Evolutionary conservation across 208 protist genomes (phyloP).

Genomic region (Angomonas desouzai): DNA sequence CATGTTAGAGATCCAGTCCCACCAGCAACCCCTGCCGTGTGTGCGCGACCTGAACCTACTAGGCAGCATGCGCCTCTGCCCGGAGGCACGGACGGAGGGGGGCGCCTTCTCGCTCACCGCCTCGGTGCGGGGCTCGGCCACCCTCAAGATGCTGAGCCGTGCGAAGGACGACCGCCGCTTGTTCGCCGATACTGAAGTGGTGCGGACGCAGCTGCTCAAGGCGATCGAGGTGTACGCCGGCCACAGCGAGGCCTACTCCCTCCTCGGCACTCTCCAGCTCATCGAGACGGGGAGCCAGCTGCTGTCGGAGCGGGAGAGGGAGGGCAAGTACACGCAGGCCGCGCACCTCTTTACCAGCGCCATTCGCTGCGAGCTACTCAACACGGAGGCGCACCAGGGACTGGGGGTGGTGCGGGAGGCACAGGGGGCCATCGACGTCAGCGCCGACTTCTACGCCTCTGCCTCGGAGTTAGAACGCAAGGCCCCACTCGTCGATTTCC

Average conservation of each 20-base stretch:
- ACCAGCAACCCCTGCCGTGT: background rate
- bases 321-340: conserved; percentile 46
- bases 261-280: conserved; percentile 45
- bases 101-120: background rate
- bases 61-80: conserved; percentile 13
- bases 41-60: conserved; percentile 40
- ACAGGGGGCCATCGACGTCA: conserved; percentile 46
- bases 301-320: conserved; percentile 22
- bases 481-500: conserved; percentile 56
- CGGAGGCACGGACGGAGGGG: background rate
- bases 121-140: conserved; percentile 5
- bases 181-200: conserved; percentile 1
- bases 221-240: conserved; percentile 37
- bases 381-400: conserved; percentile 41
- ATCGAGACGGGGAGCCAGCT: conserved; percentile 42
- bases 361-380: conserved; percentile 30
- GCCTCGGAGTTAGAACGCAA: conserved; percentile 43
- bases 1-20: conserved; percentile 15
- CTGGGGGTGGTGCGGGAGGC: conserved; percentile 60
- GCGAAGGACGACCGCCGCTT: conserved; percentile 4
- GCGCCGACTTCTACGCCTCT: conserved; percentile 55
- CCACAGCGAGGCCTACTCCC: conserved; percentile 48
- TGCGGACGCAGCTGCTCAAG: conserved; percentile 29
- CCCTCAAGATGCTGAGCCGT: background rate
- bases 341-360: conserved; percentile 44